Base-by-base conservation (phyloP, 2,329 filamentous ascomycete species). In the Scytalidium lignicola region DNA sequence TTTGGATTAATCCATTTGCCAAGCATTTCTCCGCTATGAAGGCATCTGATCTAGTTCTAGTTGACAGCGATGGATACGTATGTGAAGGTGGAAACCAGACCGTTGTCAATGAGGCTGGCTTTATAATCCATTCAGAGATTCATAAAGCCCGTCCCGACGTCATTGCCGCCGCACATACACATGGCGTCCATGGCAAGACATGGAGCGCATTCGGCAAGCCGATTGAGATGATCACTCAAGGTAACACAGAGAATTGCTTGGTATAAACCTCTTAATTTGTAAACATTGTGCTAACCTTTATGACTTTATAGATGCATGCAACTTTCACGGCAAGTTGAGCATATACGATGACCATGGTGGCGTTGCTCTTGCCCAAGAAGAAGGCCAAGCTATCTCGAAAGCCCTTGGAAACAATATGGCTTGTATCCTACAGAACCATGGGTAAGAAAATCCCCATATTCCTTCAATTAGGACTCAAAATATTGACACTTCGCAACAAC, bases 21-120 rank as follows among this genome's bases (percentile, higher is more conserved):
- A 19, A 32, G 28, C 44, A 48, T 20, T 51, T 51, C 43, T 46
- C 23, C 12, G 15, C 44, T 8, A 64, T 75, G 19, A 72, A 65
- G 41, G 67, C 66, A n/a, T 69, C 65, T 8, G 72, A 76, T 51
- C 63, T 76, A 45, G 70, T 76, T 32, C 65, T 64, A 9, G 67
- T 75, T 3, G 62, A 73, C 50, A 61, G 71, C 32, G 46, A 65
- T 12, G 73, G 73, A 12, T 55, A 69, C 72, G 18, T 64, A 74
- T 29, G 69, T 67, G 32, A 37, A 17, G 32, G 32, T 19, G 71
- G 71, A 4, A 69, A 50, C 32, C 32, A 37, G 17, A 32, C 44
- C 28, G 21, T 28, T n/a, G 37, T 41, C 13, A 52, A 52, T 29
- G 43, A 32, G 10, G 48, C 51, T 3, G 51, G 48, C 15, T 52